These are phyloP conservation scores for Aaosphaeria arxii DNA, from an alignment of 2,329 filamentous ascomycete genomes.

Conservation along the genomic window DNA sequence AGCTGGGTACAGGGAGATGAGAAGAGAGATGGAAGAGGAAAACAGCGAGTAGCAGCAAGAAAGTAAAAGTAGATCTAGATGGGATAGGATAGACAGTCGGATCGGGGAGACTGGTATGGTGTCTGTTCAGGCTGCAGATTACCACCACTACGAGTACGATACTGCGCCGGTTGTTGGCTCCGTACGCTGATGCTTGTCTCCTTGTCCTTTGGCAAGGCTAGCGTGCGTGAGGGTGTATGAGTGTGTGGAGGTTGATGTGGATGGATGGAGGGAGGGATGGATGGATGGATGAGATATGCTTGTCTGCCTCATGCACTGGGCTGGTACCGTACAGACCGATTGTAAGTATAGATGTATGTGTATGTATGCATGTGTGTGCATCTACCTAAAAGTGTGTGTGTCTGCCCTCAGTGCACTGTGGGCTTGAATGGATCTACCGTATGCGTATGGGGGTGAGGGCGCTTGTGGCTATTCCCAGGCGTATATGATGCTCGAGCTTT, in stretches of 20 bases:
- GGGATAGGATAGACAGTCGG: background rate
- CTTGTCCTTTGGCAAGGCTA: background rate
- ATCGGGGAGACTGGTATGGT: constrained; percentile 2
- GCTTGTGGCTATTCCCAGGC: too few relatives aligned
- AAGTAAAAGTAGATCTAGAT: background rate
- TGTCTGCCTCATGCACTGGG: too few relatives aligned
- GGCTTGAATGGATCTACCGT: too few relatives aligned
- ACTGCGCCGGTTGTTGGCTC: constrained; percentile 1
- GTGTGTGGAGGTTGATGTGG: background rate
- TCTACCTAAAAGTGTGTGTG: too few relatives aligned
- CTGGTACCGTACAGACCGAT: too few relatives aligned
- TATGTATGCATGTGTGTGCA: too few relatives aligned
- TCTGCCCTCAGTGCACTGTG: too few relatives aligned
- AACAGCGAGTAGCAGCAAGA: background rate
- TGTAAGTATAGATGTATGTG: too few relatives aligned
- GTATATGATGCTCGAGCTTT: too few relatives aligned
- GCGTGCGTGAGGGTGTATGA: background rate
- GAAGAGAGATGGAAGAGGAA: background rate
- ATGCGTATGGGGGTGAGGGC: too few relatives aligned
- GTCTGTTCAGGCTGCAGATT: constrained; percentile 19
- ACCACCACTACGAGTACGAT: background rate
- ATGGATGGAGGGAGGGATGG: background rate
- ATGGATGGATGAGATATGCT: background rate
- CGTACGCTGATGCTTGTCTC: constrained; percentile 13
- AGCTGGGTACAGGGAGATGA: background rate